Percentiles rank a stretch among this genome's conserved stretches.
Evolutionary conservation across 179 eudicot species (phyloP).

Genomic region (Gypsophila paniculata): DNA sequence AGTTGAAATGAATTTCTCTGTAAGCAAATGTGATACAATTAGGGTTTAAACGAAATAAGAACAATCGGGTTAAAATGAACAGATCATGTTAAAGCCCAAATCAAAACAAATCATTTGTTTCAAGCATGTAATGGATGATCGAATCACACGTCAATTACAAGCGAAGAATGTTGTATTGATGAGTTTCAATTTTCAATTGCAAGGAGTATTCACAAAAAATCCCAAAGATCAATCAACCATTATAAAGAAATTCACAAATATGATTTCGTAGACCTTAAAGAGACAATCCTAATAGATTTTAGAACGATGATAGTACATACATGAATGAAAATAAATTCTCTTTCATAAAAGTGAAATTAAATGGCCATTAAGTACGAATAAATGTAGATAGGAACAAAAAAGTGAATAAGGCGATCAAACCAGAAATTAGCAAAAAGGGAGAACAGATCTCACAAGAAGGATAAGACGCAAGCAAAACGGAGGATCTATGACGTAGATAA

Average conservation of each 20-base stretch:
- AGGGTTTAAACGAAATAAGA: not conserved
- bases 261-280: not conserved
- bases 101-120: slow-evolving; percentile 1
- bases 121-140: not conserved
- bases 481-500: not conserved
- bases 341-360: slow-evolving; percentile 1
- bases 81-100: not conserved
- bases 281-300: not conserved
- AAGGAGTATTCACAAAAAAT: not conserved
- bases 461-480: not conserved
- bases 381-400: not conserved
- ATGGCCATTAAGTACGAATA: not conserved
- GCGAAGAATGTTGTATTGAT: not conserved
- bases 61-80: not conserved
- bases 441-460: slow-evolving; percentile 4
- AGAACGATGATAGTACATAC: not conserved
- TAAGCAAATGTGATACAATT: not conserved
- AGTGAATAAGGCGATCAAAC: slow-evolving; percentile 10
- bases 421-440: not conserved
- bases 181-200: not conserved
- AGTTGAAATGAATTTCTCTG: not conserved
- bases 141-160: not conserved
- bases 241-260: not conserved
- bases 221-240: not conserved
- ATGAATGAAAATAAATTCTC: slow-evolving; percentile 3